Base-by-base conservation (phyloP, 805 yeast species). In the Pichia phayaonensis region DNA sequence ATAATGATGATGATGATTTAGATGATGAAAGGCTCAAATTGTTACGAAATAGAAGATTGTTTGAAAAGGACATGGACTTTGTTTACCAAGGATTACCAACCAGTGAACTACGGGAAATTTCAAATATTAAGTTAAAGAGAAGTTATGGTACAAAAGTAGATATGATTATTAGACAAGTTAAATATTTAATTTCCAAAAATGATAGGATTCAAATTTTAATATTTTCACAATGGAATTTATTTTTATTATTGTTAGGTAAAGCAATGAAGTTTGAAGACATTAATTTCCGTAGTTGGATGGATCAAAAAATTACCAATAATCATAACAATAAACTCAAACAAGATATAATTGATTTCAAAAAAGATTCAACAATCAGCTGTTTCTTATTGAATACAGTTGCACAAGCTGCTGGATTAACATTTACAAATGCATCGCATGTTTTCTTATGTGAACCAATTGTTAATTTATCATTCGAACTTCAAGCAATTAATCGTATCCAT, bases 361-460 rank as follows among this genome's bases (percentile, higher is more conserved):
- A 73, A 29, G 73, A 79, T 56, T 70, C 79, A 3, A 63, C 71
- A 0, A 75, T 85, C n/a, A 86, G 97, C 0, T 92, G 98, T 64
- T 83, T 92, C 60, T 66, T 94, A 26, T 67, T 94, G 56, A 88
- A 89, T 66, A 92, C 96, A 0, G 83, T 81, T 56, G 83, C 90
- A 0, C 88, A 90, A 61, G 90, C 96, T 10, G 83, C 97, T 15
- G 99, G 99, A 0, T 71, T 94, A 55, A 94, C 96, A 10, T 72
- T 94, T 49, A 81, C 90, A 10, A 92, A 92, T 70, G 98, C 99
- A 0, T 85, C 86, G 2, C 97, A 94, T 64, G 92, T 94, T 0
- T 84, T 90, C 54, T 65, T 94, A 6, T 86, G 97, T 64, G 99
- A 94, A 67, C 98, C 99, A 1, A 72, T 94, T 51, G 84, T 94